Evolutionary conservation across 1,284 basidiomycete genomes (phyloP), one percentile per base, ranked within the genome.

Genomic region (Ganoderma sinense): DNA sequence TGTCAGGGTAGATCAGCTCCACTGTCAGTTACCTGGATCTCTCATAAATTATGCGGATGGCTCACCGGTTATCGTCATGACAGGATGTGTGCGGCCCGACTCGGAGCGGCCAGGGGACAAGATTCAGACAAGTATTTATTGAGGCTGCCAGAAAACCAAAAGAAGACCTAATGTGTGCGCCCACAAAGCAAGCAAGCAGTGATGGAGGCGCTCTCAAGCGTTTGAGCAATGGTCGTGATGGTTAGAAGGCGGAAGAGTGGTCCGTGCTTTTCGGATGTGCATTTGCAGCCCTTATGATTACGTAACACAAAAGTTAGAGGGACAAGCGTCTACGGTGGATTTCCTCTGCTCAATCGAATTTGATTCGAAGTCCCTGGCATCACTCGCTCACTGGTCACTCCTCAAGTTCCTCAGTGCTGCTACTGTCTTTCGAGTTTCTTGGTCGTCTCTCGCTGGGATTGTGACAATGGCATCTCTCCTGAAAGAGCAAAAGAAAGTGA

Each of bases 381-480:
- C 36, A 36, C 10, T 36, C 2, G 1, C n/a, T n/a, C n/a, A n/a
- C n/a, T n/a, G n/a, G n/a, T n/a, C 45, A 48, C 13, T 26, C 48
- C 4, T 14, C 48, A 13, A 26, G 23, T 26, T 51, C 26, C 48
- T 51, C 45, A 6, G n/a, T 33, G 26, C 53, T 56, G 16, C 26
- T 14, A 18, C 53, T 18, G 16, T 26, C 23, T 26, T n/a, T 55
- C n/a, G 11, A 4, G 2, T 20, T 51, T 58, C 31, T 36, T 39
- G 6, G 6, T 39, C 11, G 14, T 31, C 8, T 13, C 8, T 39
- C 20, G 0, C 33, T 39, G 31, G 31, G 0, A 29, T 39, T 58
- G 29, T 6, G 20, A 45, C 8, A 36, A 94, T 94, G 93, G 86
- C 92, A 33, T 89, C 92, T 8, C 76, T 92, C 48, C 80, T 93